Evolutionary conservation across 2,329 filamentous ascomycete genomes (phyloP), one percentile per base, ranked within the genome.

Genomic region (Ambrosiella beaveri): DNA sequence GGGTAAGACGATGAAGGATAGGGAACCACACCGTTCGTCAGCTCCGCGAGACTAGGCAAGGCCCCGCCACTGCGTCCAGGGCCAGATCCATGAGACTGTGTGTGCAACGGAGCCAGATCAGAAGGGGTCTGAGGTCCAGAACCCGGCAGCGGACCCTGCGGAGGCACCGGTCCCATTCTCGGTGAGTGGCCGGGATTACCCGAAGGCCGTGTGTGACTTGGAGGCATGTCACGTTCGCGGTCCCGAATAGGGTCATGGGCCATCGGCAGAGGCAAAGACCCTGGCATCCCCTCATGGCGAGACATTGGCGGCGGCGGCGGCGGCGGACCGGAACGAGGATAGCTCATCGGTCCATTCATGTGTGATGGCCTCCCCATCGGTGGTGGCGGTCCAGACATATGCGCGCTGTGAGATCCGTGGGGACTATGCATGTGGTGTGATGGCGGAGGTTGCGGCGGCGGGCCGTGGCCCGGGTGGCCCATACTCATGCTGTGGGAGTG

Each of bases 11-110:
- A 76, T n/a, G 76, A 77, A 62, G 71, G 77, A 65, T 82, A 83
- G 0, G 79, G 77, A 62, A 76, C 80, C 38, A 82, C 71, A 11
- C 81, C 80, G 0, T 80, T 83, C 1, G 81, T 84, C 63, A 84
- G 73, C 65, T 84, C 80, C 40, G 77, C 75, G 13, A 84, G 73
- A 55, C 79, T 75, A 1, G 81, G 81, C n/a, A 84, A 69, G 61
- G 77, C 70, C 0, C 71, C 74, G 5, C 69, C 69, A n/a, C 69
- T 68, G 36, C 69, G 66, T 7, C 68, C 67, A 37, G 69, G 68
- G 47, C 27, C 27, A 27, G 27, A 27, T 5, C n/a, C 11, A 56
- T 66, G 66, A 1, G 50, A 50, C 11, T 58, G 58, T n/a, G 59
- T 51, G 15, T 62, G 55, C 12, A 60, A 41, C 19, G 58, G 58